Percentiles rank a stretch among this genome's conserved stretches.
These are phyloP conservation scores for Lepiota brunneoincarnata DNA, from an alignment of 768 basidiomycete genomes.

Conservation along the genomic window DNA sequence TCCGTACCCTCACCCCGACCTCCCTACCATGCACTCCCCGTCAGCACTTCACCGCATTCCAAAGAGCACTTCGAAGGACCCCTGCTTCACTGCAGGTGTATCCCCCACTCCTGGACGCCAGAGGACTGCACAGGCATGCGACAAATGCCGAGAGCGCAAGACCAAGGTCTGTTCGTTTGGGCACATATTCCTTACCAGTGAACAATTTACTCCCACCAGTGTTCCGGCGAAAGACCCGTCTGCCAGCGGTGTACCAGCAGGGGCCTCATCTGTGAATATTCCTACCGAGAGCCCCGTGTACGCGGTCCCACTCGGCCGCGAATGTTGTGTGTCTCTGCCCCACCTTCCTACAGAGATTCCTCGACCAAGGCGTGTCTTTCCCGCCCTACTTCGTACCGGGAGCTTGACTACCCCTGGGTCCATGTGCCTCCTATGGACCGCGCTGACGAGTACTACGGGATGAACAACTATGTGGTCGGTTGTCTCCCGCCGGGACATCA, in stretches of 20 bases:
- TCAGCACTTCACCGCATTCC: background rate
- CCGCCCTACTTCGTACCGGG: background rate
- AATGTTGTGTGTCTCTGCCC: constrained; percentile 1
- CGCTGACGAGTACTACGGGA: background rate
- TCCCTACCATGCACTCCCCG: constrained; percentile 1
- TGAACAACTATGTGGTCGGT: constrained; percentile 6
- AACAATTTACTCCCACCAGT: constrained; percentile 29
- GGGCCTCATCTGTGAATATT: constrained; percentile 51
- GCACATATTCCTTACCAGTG: background rate
- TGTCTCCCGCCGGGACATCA: background rate
- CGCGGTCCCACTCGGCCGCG: constrained; percentile 30
- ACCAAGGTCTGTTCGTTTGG: constrained; percentile 42
- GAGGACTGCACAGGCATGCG: constrained; percentile 56
- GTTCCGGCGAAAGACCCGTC: constrained; percentile 54
- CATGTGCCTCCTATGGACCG: background rate
- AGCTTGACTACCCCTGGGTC: background rate
- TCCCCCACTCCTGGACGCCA: constrained; percentile 42
- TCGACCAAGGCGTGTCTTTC: background rate
- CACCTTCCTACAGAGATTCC: background rate
- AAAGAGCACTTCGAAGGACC: background rate
- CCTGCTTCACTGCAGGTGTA: constrained; percentile 17
- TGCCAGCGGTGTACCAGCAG: constrained; percentile 49
- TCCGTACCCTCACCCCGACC: background rate
- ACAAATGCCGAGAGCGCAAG: constrained; percentile 56
- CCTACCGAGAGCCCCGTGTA: constrained; percentile 33